These are phyloP conservation scores for Solanum ossicruentum DNA, from an alignment of 257 asterid species.

Conservation along the genomic window DNA sequence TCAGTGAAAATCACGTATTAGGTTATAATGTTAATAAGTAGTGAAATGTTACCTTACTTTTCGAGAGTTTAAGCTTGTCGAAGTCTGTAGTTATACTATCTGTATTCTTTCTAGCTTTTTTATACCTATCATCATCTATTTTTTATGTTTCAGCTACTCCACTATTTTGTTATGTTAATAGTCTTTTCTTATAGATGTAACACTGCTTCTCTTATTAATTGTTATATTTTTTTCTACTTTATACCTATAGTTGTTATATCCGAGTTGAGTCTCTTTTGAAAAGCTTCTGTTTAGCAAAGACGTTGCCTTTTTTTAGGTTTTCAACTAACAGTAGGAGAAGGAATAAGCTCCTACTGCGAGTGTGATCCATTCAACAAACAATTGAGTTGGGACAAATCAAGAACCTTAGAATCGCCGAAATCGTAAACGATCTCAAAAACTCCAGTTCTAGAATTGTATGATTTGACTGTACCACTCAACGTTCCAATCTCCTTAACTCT, in stretches of 20 bases:
- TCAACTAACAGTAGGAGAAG: constrained; percentile 4
- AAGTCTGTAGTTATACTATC: background rate
- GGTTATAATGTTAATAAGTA: background rate
- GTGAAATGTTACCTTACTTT: too few species aligned
- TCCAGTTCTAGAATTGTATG: constrained; percentile 37
- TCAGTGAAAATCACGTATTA: background rate
- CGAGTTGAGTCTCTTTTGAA: background rate
- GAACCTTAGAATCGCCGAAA: constrained; percentile 53
- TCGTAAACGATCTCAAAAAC: constrained; percentile 52
- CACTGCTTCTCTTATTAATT: background rate
- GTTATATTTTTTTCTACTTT: background rate
- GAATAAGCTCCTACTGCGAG: constrained; percentile 1
- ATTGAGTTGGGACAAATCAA: constrained; percentile 31
- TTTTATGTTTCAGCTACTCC: background rate
- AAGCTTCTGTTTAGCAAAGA: background rate
- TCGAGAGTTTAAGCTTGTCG: background rate
- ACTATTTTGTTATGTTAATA: background rate
- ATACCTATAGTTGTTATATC: background rate
- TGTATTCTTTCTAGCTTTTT: background rate
- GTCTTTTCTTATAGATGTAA: background rate
- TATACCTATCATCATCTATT: background rate
- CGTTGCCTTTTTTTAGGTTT: constrained; percentile 32
- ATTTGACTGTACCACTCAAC: constrained; percentile 35
- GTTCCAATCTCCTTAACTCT: constrained; percentile 33
- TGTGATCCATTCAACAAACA: constrained; percentile 25